Evolutionary conservation across 345 rosid genomes (phyloP), one percentile per base, ranked within the genome.

Genomic region (Nasturtium officinale): DNA sequence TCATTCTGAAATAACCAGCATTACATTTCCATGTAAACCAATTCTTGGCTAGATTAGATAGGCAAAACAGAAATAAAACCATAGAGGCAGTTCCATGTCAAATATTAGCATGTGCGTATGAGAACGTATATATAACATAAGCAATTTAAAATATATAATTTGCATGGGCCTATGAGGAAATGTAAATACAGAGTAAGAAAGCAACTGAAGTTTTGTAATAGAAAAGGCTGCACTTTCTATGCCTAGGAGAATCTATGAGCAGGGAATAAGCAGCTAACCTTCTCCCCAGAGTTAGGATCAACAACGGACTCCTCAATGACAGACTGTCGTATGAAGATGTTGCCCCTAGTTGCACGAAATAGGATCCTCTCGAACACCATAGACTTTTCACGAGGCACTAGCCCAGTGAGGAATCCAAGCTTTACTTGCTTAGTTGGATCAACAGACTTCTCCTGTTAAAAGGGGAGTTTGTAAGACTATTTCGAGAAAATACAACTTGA

Each of bases 301-400:
- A 64, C 79, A 51, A 91, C 88, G 48, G 96, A 86, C 23, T 85
- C 93, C 73, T 91, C 96, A 55, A 86, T 66, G 21, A 77, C 85
- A 78, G 82, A 78, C 76, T 88, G 98, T 81, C 85, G 88, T 57
- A 89, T 69, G 54, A 78, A 84, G 61, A 91, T 89, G 80, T 91
- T 91, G 25, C 96, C 99, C 86, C 99, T 88, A 59, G 99, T 95
- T 72, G 98, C 99, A 75, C 96, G 96, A 78, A 91, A 91, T 66
- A 95, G 75, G 75, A 95, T 95, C 84, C 98, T 90, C 86, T 95
- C 98, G 80, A 88, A 95, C 65, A 90, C 86, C 92, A 95, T 50
- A 48, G 98, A 87, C 78, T 90, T 95, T 15, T 81, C 97, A 74
- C 91, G 88, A 47, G 92, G 92, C 73, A 95, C 99, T 72, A 95